A percentile compares a stretch with the other conserved stretches of the same genome.
Evolutionary conservation across 306 rosid genomes (phyloP).

Genomic region (Quercus aquifolioides): DNA sequence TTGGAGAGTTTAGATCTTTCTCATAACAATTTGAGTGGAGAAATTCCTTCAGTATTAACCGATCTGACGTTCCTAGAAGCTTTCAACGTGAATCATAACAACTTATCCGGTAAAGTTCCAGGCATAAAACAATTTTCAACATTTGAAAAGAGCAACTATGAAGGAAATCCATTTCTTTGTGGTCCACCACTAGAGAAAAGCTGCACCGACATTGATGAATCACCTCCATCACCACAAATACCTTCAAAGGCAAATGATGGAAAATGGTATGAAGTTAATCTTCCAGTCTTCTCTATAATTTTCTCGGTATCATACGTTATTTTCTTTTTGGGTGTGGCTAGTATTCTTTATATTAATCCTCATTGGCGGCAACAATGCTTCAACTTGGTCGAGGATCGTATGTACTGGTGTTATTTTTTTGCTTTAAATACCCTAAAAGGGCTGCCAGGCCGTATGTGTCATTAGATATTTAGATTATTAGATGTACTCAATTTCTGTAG

Average conservation of each 20-base stretch:
- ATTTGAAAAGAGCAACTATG: slow-evolving; percentile 8
- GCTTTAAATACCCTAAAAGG: background rate
- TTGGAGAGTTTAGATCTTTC: slow-evolving; percentile 29
- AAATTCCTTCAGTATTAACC: slow-evolving; percentile 1
- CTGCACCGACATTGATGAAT: no score
- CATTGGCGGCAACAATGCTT: background rate
- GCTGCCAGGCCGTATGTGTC: no score
- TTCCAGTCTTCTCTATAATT: no score
- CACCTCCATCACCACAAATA: no score
- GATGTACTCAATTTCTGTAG: no score
- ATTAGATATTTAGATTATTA: no score
- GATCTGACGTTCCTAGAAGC: background rate
- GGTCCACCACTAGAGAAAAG: background rate
- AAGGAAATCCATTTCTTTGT: slow-evolving; percentile 14
- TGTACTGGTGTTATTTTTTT: no score
- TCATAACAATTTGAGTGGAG: slow-evolving; percentile 16
- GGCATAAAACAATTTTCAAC: background rate
- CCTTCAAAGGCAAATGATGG: no score
- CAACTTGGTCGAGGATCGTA: background rate
- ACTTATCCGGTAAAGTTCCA: background rate
- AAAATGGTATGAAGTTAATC: no score
- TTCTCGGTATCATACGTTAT: no score
- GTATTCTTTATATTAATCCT: background rate
- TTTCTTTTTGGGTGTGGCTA: background rate
- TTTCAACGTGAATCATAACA: slow-evolving; percentile 23